A percentile compares a stretch with the other conserved stretches of the same genome.
Evolutionary conservation across 192 early-diverging fungal genomes (phyloP).

Genomic region (Backusella psychrophila): DNA sequence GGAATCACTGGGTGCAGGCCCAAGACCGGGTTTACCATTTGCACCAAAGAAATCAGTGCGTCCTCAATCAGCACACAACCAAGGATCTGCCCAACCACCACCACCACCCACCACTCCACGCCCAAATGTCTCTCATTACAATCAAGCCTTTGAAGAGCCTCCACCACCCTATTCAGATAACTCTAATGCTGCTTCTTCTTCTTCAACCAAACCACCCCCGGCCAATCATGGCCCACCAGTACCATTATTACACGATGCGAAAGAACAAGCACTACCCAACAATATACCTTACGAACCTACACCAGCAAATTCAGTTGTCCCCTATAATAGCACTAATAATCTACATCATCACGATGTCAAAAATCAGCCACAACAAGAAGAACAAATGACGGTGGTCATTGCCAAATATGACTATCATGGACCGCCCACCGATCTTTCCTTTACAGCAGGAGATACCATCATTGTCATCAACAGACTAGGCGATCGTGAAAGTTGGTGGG

Average conservation of each 20-base stretch:
- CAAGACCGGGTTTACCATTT: constrained; percentile 4
- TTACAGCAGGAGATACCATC: constrained; percentile 38
- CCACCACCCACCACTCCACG: not conserved
- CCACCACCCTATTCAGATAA: constrained; percentile 5
- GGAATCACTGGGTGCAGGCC: constrained; percentile 29
- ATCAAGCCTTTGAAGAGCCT: not conserved
- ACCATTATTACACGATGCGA: not conserved
- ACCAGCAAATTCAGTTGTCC: not conserved
- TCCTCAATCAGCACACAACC: not conserved
- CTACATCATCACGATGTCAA: not conserved
- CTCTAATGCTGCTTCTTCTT: not conserved
- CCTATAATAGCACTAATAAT: not conserved
- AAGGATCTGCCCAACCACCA: not conserved
- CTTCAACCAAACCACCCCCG: not conserved
- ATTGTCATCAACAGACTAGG: constrained; percentile 26
- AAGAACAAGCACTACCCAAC: not conserved
- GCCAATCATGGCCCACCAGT: not conserved
- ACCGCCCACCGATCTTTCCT: constrained; percentile 29
- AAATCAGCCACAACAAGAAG: not conserved
- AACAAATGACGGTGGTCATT: constrained; percentile 1
- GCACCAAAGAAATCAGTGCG: constrained; percentile 7
- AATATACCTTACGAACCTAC: not conserved
- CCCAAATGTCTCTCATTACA: not conserved
- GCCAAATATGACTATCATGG: constrained; percentile 41
- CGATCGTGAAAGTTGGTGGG: constrained; percentile 37